phyloP scores from a whole-genome alignment of 345 rosid genomes.

The Adansonia digitata region DNA sequence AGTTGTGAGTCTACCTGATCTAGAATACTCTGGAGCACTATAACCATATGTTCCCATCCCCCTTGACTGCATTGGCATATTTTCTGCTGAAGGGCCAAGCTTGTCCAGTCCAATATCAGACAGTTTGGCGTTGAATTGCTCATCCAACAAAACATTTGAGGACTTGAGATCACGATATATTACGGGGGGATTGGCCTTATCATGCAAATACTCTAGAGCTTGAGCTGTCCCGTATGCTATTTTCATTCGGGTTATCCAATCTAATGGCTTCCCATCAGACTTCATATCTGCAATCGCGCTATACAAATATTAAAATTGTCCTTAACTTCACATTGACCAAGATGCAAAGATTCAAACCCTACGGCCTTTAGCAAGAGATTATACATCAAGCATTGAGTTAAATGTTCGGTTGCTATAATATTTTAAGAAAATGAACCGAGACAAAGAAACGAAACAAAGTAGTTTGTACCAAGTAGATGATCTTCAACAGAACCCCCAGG shows the following conservation, averaged over 20 bases:
- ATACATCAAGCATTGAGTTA: too few species aligned
- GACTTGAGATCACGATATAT: not conserved
- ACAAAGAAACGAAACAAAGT: not conserved
- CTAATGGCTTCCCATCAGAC: constrained; percentile 31
- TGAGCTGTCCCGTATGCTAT: not conserved
- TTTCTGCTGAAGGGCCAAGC: not conserved
- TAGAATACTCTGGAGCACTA: not conserved
- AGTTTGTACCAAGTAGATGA: constrained; percentile 30
- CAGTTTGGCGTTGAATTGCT: not conserved
- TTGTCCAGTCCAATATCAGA: constrained; percentile 5
- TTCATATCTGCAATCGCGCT: constrained; percentile 24
- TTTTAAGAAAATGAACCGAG: not conserved
- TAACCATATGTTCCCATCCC: not conserved
- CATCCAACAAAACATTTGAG: not conserved
- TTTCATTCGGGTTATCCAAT: constrained; percentile 33
- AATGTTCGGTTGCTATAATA: too few species aligned
- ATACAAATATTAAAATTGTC: not conserved
- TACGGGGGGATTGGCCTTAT: not conserved
- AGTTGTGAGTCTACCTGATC: not conserved
- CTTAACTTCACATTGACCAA: too few species aligned
- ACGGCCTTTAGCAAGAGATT: too few species aligned
- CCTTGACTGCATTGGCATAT: not conserved
- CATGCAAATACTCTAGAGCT: constrained; percentile 1
- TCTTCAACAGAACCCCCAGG: constrained; percentile 33
- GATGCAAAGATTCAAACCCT: too few species aligned